Evolutionary conservation across 441 rosid species (phyloP).

Genomic region (Euphorbia corollata): DNA sequence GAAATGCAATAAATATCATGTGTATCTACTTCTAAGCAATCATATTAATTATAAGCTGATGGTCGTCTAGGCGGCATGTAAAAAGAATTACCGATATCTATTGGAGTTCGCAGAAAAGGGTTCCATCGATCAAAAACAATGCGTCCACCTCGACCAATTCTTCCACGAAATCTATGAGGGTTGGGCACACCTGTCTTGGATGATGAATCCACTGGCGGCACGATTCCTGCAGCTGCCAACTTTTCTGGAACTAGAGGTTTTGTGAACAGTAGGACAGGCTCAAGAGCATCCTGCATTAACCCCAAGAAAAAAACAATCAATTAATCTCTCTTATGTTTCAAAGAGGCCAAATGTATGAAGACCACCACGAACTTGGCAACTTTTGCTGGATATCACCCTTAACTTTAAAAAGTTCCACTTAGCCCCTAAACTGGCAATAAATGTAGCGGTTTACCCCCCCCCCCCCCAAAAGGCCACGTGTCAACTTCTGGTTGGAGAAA

Average conservation of each 20-base stretch:
- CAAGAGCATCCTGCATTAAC: constrained; percentile 69
- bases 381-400: too few relatives aligned
- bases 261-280: constrained; percentile 79
- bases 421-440: too few relatives aligned
- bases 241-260: constrained; percentile 89
- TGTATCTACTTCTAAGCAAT: too few relatives aligned
- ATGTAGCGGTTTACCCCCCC: too few relatives aligned
- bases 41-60: constrained; percentile 42
- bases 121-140: constrained; percentile 91
- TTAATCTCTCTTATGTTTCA: constrained; percentile 1
- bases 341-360: too few relatives aligned
- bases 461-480: too few relatives aligned
- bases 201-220: constrained; percentile 49
- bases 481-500: too few relatives aligned
- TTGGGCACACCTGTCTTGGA: constrained; percentile 34
- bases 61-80: constrained; percentile 48
- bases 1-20: too few relatives aligned
- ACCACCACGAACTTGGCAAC: too few relatives aligned
- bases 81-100: constrained; percentile 54
- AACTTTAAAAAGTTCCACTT: too few relatives aligned
- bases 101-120: constrained; percentile 66
- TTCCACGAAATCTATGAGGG: constrained; percentile 37
- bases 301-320: background rate
- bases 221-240: constrained; percentile 71
- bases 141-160: constrained; percentile 88